Percentiles rank a stretch among this genome's conserved stretches.
These are phyloP conservation scores for Yamadazyma tumulicola DNA, from an alignment of 805 yeast genomes.

Conservation along the genomic window DNA sequence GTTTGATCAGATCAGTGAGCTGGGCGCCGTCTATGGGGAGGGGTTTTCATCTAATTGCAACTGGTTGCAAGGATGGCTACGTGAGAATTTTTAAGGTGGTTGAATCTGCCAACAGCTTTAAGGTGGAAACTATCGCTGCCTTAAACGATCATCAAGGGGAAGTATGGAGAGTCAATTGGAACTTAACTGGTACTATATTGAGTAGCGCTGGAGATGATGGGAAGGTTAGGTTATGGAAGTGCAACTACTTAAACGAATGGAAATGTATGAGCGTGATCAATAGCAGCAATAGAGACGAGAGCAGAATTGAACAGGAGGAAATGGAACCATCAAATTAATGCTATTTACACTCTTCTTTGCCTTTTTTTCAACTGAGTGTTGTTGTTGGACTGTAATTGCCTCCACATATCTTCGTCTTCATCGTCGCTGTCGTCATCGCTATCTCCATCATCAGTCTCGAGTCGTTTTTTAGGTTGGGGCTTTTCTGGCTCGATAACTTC, in stretches of 20 bases:
- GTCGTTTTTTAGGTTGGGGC: constrained; percentile 2
- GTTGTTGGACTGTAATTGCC: constrained; percentile 26
- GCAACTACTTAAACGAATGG: constrained; percentile 80
- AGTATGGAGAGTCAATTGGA: constrained; percentile 97
- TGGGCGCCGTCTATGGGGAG: constrained; percentile 99
- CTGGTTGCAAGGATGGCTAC: constrained; percentile 93
- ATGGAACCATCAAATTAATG: constrained; percentile 4
- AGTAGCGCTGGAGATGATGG: constrained; percentile 97
- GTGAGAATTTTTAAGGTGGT: constrained; percentile 79
- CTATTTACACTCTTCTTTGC: constrained; percentile 18
- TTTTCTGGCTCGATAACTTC: constrained; percentile 17
- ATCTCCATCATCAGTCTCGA: constrained; percentile 19
- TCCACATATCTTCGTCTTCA: constrained; percentile 38
- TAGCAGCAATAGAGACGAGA: constrained; percentile 23
- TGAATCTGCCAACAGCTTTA: constrained; percentile 37
- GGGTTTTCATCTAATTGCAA: constrained; percentile 82
- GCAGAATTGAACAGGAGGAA: constrained; percentile 16
- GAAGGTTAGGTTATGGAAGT: constrained; percentile 85
- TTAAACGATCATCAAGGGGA: constrained; percentile 79
- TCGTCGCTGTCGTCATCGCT: constrained; percentile 27
- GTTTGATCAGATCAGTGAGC: constrained; percentile 79
- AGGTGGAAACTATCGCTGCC: constrained; percentile 60
- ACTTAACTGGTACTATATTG: constrained; percentile 84
- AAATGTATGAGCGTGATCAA: constrained; percentile 78
- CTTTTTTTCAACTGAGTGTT: constrained; percentile 16